Conservation (phyloP, 768 basidiomycete genomes). For the Naganishia randhawae region DNA sequence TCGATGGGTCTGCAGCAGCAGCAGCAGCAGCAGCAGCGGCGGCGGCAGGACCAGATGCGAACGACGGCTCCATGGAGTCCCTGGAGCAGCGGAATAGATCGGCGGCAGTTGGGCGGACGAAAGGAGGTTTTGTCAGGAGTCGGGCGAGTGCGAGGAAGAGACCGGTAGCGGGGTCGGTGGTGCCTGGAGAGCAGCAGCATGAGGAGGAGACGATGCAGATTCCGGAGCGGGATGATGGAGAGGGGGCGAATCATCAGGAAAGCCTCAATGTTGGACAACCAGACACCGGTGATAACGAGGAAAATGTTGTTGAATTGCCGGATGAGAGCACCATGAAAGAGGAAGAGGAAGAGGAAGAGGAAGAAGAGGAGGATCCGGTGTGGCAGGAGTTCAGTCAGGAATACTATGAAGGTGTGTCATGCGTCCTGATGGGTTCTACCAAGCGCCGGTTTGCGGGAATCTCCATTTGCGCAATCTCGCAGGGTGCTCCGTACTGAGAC, state of each 20-base stretch:
- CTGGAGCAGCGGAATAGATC: neutral
- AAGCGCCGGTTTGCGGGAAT: neutral
- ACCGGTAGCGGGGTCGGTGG: neutral
- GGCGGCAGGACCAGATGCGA: neutral
- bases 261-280: neutral
- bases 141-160: neutral
- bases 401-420: conserved; percentile 29
- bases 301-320: neutral
- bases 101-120: neutral
- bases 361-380: conserved; percentile 29
- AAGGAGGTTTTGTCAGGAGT: neutral
- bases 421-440: neutral
- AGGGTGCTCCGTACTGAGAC: too few species aligned
- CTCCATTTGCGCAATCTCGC: too few species aligned
- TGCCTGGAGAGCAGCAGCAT: neutral
- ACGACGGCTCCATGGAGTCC: neutral
- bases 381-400: conserved; percentile 32
- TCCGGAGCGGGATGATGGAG: neutral
- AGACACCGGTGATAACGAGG: neutral
- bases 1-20: neutral
- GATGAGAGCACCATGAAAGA: neutral
- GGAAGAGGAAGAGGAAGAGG: conserved; percentile 17
- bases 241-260: neutral
- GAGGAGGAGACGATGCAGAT: neutral
- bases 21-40: too few species aligned